Percentiles rank a stretch among this genome's conserved stretches.
Evolutionary conservation across 306 rosid species (phyloP).

Genomic region (Mimosa bimucronata): DNA sequence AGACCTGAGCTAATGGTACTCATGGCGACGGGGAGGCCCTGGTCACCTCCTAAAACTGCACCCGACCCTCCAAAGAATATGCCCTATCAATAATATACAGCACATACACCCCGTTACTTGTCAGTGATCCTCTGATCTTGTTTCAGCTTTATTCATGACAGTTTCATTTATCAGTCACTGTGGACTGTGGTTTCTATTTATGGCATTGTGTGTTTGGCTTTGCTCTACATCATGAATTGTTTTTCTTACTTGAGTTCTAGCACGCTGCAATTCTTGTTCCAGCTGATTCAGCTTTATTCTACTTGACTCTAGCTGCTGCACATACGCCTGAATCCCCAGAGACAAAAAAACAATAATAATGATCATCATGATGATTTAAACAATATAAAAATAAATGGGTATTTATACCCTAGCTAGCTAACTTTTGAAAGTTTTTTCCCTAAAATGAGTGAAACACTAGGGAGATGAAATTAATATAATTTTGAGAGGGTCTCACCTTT

Average conservation of each 20-base stretch:
- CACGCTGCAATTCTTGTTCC: slow-evolving; percentile 92
- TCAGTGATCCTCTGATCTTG: not conserved
- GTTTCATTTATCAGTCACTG: slow-evolving; percentile 17
- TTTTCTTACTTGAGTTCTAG: slow-evolving; percentile 73
- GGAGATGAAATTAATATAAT: not conserved
- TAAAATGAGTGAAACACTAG: slow-evolving; percentile 32
- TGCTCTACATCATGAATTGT: not conserved
- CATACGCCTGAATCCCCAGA: slow-evolving; percentile 68
- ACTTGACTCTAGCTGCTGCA: slow-evolving; percentile 93
- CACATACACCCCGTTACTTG: slow-evolving; percentile 24
- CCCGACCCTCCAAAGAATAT: slow-evolving; percentile 66
- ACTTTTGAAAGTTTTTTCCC: slow-evolving; percentile 32
- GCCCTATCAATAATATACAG: slow-evolving; percentile 62
- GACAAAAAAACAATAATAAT: not conserved
- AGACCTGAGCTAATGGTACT: slow-evolving; percentile 78
- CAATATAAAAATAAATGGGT: too few relatives aligned
- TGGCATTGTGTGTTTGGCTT: not conserved
- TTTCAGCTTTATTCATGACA: not conserved
- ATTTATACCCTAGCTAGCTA: not conserved
- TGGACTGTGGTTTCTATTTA: slow-evolving; percentile 26
- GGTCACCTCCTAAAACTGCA: slow-evolving; percentile 75
- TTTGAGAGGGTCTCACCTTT: slow-evolving; percentile 54
- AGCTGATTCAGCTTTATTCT: slow-evolving; percentile 90
- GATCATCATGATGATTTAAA: not conserved
- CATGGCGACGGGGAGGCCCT: slow-evolving; percentile 65